Base-by-base conservation (phyloP, 371 early-diverging fungal genomes). In the Rozella allomycis region DNA sequence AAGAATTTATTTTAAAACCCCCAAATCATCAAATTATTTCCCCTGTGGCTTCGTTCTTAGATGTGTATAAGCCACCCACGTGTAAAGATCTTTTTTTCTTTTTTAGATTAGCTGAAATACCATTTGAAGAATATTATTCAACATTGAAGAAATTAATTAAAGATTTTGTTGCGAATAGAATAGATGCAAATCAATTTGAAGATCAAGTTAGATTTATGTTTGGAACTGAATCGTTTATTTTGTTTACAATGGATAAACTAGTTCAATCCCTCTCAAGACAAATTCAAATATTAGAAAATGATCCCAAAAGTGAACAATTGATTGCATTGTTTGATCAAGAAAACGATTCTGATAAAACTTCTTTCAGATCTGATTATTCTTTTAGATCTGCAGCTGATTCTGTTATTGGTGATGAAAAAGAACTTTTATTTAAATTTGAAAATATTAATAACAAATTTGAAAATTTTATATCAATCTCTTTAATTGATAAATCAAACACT, bases 171-270 rank as follows among this genome's bases (percentile, higher is more conserved):
- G 70, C 37, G 67, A 38, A 73, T 71, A 21, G 81, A 16, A 52
- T 93, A 35, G 96, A 97, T 18, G 50, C 62, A 20, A 52, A 53
- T 20, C 57, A 55, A 25, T 98, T 76, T 69, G 99, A 98, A 45
- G 97, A 98, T 39, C 60, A 69, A 27, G 48, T 78, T 20, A 71
- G 93, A 3, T 65, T 67, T 22, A 52, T 88, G 41, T 90, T 78
- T 48, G 72, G 74, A 3, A 84, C 80, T 12, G 64, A 77, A 17
- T 91, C 79, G 0, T 84, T 83, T 43, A 48, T 70, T 17, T 58
- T 79, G 20, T 78, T 85, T 37, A 84, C 85, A 0, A 52, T 88
- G 13, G 91, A 90, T 52, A 80, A 78, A 41, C 52, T 85, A 10
- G 60, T 79, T 7, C 72, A 68, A 47, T 49, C 69, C 3, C 47